Base-by-base conservation (phyloP, 1,284 basidiomycete genomes). In the Irpex rosettiformis region DNA sequence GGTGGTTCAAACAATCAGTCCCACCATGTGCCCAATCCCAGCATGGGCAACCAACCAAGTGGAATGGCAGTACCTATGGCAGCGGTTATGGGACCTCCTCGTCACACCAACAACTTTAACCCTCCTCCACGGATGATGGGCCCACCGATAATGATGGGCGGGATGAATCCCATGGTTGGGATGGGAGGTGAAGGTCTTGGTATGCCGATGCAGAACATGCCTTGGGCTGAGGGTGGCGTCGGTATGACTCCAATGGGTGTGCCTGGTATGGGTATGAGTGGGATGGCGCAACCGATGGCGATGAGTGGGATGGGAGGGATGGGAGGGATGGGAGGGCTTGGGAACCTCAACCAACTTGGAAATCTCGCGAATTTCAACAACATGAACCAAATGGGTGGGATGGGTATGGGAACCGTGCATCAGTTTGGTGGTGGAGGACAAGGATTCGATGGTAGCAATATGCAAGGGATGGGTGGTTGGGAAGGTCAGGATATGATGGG, bases 121-220 rank as follows among this genome's bases (percentile, higher is more conserved):
- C 64, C 64, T 55, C 64, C 63, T 58, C 77, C 76, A 61, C 73
- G 73, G 55, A 78, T 84, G 75, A 77, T 83, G 72, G 75, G 76
- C 30, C 74, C 77, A 56, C 78, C 78, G 18, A 78, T 83, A 73
- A 58, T 57, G 48, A 60, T 64, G 58, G 60, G 58, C 13, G 58
- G 56, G 57, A 56, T 52, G 54, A 56, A 60, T 29, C 54, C 57
- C 37, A 66, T 68, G 62, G 62, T 62, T 51, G 65, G 63, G 3
- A 66, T 70, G 63, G 64, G 64, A 55, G 40, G 33, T 2, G 56
- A 58, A 56, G 59, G 58, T 58, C 51, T 57, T 21, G 52, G 52
- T 22, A 25, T 54, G 13, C 66, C 64, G 3, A 68, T 72, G 66
- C 69, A 66, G 52, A 64, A 63, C 47, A 72, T 74, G 69, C 67